A percentile compares a stretch with the other conserved stretches of the same genome.
Conservation (phyloP, 345 rosid species). For the Boechera divaricarpa region DNA sequence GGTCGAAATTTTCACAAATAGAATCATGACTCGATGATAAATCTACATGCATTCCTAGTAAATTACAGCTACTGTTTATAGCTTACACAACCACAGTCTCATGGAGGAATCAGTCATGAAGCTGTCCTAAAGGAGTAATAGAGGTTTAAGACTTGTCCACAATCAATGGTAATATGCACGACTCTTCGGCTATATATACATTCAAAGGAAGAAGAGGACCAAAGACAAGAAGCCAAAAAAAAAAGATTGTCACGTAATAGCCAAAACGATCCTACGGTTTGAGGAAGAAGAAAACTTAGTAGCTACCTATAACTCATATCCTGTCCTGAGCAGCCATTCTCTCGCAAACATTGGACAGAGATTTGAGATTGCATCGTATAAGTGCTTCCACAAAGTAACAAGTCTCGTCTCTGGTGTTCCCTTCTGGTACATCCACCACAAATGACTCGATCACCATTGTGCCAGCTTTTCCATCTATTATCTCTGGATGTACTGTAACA, state of each 20-base stretch:
- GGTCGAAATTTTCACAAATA: background rate
- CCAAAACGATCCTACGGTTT: conserved; percentile 10
- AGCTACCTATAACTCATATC: conserved; percentile 41
- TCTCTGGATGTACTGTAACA: conserved; percentile 87
- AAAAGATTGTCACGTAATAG: background rate
- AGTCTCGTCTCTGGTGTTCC: conserved; percentile 87
- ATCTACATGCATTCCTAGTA: background rate
- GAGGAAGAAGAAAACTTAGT: conserved; percentile 26
- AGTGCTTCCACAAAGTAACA: conserved; percentile 87
- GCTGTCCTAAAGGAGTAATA: conserved; percentile 7
- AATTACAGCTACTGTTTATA: background rate
- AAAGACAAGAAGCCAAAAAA: background rate
- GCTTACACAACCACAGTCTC: conserved; percentile 13
- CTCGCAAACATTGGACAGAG: conserved; percentile 83
- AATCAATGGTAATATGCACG: background rate
- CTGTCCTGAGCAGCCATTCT: conserved; percentile 75
- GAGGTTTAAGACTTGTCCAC: conserved; percentile 4
- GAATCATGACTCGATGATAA: no score
- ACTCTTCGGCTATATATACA: conserved; percentile 31
- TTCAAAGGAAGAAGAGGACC: background rate
- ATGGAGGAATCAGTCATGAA: conserved; percentile 14
- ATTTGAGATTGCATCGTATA: conserved; percentile 84
- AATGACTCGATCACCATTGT: conserved; percentile 92
- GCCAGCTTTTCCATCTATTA: conserved; percentile 77
- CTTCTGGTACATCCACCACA: conserved; percentile 89